Percentiles rank a stretch among this genome's conserved stretches.
phyloP scores from a whole-genome alignment of 1,139 yeast genomes.

The Nadsonia starkeyi-henricii region DNA sequence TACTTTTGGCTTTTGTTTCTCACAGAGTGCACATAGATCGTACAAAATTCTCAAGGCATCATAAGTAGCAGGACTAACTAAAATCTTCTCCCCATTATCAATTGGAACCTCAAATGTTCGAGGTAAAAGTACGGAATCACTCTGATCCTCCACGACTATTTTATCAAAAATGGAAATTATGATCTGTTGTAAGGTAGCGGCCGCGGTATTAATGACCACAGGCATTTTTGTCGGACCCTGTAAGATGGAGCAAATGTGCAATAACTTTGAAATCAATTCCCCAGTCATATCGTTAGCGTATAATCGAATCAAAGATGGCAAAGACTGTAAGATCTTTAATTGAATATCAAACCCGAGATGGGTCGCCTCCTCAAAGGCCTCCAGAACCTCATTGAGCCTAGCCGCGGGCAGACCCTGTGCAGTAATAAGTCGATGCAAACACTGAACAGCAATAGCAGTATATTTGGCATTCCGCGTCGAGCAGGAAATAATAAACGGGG shows the following conservation, averaged over 20 bases:
- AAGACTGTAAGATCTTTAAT: constrained; percentile 69
- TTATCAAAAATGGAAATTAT: constrained; percentile 65
- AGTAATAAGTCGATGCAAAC: constrained; percentile 46
- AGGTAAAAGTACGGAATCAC: constrained; percentile 15
- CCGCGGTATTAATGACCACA: constrained; percentile 80
- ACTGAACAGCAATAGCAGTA: constrained; percentile 56
- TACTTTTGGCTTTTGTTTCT: constrained; percentile 41
- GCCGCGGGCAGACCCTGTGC: constrained; percentile 37
- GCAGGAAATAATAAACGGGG: constrained; percentile 64
- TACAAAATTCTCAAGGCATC: constrained; percentile 59
- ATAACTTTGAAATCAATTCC: constrained; percentile 39
- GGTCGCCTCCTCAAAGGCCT: constrained; percentile 59
- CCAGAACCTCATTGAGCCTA: constrained; percentile 42
- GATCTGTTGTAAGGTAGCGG: constrained; percentile 83
- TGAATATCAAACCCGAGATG: constrained; percentile 72
- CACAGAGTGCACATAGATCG: constrained; percentile 60
- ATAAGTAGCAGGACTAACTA: constrained; percentile 39
- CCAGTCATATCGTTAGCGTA: constrained; percentile 47
- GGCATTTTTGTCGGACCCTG: constrained; percentile 57
- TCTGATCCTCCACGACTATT: constrained; percentile 29
- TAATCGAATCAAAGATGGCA: constrained; percentile 59
- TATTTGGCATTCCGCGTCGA: constrained; percentile 62
- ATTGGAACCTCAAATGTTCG: constrained; percentile 17
- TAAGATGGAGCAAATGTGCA: constrained; percentile 57
- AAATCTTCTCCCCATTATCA: constrained; percentile 32